A percentile compares a stretch with the other conserved stretches of the same genome.
These are phyloP conservation scores for Arabis hirsuta DNA, from an alignment of 345 rosid species.

Conservation along the genomic window DNA sequence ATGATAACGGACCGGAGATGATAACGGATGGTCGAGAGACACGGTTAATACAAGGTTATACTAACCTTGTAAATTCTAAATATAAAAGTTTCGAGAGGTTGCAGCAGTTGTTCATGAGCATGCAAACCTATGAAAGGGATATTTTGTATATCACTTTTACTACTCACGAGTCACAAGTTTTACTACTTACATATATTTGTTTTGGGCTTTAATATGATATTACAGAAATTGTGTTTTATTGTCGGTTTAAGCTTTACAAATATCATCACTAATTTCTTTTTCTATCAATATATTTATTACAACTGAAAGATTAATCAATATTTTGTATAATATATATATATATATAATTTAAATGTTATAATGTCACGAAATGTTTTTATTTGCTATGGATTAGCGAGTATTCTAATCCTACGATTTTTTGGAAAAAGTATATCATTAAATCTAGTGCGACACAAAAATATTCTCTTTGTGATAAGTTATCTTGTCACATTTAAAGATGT, in stretches of 20 bases:
- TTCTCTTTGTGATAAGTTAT: conserved; percentile 42
- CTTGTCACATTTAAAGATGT: conserved; percentile 30
- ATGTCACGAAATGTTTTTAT: not conserved
- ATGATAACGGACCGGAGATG: not conserved
- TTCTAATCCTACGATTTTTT: not conserved
- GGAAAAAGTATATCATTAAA: not conserved
- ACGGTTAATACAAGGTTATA: too few species aligned
- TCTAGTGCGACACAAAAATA: conserved; percentile 5
- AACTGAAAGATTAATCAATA: not conserved
- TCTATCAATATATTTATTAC: not conserved
- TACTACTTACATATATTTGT: conserved; percentile 3
- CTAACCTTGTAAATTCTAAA: not conserved
- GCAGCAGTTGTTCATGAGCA: conserved; percentile 17
- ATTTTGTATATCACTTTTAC: conserved; percentile 30
- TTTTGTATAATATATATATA: not conserved
- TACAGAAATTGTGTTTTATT: not conserved
- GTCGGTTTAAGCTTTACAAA: conserved; percentile 4
- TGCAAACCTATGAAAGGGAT: conserved; percentile 27
- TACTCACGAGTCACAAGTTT: not conserved
- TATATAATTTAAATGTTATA: not conserved
- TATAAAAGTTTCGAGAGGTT: conserved; percentile 7
- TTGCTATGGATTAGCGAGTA: conserved; percentile 1
- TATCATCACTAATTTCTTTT: not conserved
- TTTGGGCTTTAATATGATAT: not conserved
- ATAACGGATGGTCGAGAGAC: too few species aligned